These are phyloP conservation scores for Chaetomium sp. DNA, from an alignment of 2,329 filamentous ascomycete genomes.

Conservation along the genomic window DNA sequence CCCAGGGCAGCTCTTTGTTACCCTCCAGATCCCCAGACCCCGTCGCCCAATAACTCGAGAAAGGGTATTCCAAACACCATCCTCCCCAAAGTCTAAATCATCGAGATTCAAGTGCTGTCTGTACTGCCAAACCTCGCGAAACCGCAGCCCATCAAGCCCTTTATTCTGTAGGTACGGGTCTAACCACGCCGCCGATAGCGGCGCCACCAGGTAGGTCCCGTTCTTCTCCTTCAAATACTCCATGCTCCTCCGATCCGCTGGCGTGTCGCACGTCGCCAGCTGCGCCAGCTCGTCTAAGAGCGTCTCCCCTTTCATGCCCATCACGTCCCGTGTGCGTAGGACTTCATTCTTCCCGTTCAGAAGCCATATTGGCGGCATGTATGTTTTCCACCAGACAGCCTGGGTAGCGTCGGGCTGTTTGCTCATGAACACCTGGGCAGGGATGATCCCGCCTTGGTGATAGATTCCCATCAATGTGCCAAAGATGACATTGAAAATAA, in stretches of 20 bases:
- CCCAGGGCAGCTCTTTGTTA: slow-evolving; percentile 52
- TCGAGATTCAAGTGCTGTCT: slow-evolving; percentile 67
- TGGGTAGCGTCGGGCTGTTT: slow-evolving; percentile 61
- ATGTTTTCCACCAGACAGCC: slow-evolving; percentile 81
- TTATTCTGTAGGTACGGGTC: slow-evolving; percentile 57
- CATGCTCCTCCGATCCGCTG: slow-evolving; percentile 47
- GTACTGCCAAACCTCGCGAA: slow-evolving; percentile 66
- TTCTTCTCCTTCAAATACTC: slow-evolving; percentile 55
- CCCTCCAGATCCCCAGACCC: slow-evolving; percentile 56
- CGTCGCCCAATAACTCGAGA: slow-evolving; percentile 58
- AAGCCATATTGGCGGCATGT: slow-evolving; percentile 74
- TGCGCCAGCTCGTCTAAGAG: slow-evolving; percentile 54
- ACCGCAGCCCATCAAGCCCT: slow-evolving; percentile 51
- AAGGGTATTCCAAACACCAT: slow-evolving; percentile 68
- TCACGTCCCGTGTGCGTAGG: slow-evolving; percentile 64
- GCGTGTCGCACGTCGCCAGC: slow-evolving; percentile 57
- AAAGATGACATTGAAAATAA: slow-evolving; percentile 61
- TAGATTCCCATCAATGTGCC: slow-evolving; percentile 73
- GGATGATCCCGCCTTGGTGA: slow-evolving; percentile 73
- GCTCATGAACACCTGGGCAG: slow-evolving; percentile 68
- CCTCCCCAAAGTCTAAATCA: slow-evolving; percentile 71
- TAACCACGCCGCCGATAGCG: slow-evolving; percentile 63
- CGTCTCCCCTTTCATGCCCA: slow-evolving; percentile 58
- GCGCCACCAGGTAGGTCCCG: slow-evolving; percentile 66
- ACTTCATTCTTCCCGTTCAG: slow-evolving; percentile 69